phyloP scores from a whole-genome alignment of 106 monocot species.

The Platanthera zijinensis region DNA sequence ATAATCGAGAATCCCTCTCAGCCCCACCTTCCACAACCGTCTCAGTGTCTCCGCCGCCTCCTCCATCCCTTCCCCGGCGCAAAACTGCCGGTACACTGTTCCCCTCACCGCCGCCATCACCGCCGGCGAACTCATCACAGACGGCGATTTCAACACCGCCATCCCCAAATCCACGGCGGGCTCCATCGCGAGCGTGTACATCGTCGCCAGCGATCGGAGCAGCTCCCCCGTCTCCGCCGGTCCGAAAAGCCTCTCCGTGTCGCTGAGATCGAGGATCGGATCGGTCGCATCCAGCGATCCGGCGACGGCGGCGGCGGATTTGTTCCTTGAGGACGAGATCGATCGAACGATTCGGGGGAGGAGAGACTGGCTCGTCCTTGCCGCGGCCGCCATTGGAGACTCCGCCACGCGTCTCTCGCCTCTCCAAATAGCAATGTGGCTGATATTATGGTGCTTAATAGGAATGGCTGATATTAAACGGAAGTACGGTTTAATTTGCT shows the following conservation, averaged over 20 bases:
- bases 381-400: no score
- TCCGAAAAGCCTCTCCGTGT: slow-evolving; percentile 51
- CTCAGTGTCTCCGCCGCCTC: slow-evolving; percentile 50
- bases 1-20: slow-evolving; percentile 78
- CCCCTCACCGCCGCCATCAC: slow-evolving; percentile 22
- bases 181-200: slow-evolving; percentile 34
- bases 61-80: slow-evolving; percentile 54
- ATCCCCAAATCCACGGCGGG: slow-evolving; percentile 57
- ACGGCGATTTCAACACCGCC: slow-evolving; percentile 32
- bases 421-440: no score
- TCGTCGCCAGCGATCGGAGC: slow-evolving; percentile 26
- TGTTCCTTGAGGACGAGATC: no score
- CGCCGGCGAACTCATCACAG: slow-evolving; percentile 15
- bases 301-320: no score
- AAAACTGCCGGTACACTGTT: slow-evolving; percentile 74
- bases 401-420: no score
- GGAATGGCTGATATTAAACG: no score
- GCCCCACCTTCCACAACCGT: slow-evolving; percentile 42
- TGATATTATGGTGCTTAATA: no score
- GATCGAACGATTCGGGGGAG: no score
- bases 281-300: no score
- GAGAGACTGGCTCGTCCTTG: no score
- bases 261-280: slow-evolving; percentile 23
- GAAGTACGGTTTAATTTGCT: no score
- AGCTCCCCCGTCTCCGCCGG: slow-evolving; percentile 32